These are phyloP conservation scores for Isoetes engelmannii DNA, from an alignment of 83 land plant species.

Conservation along the genomic window DNA sequence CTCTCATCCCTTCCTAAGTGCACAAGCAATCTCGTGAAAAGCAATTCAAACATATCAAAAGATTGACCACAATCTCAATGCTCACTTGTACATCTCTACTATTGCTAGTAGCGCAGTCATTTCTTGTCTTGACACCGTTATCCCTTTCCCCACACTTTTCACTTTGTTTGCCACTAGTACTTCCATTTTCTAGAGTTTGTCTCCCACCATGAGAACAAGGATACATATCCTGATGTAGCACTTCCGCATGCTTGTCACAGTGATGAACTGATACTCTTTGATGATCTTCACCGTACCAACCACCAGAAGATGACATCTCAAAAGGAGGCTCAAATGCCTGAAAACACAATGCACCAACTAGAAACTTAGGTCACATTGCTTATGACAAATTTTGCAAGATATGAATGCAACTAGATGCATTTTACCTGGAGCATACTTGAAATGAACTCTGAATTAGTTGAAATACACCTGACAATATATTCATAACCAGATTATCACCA, in stretches of 20 bases:
- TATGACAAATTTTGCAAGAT: not conserved
- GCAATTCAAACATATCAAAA: no score
- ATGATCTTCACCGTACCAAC: slow-evolving; percentile 8
- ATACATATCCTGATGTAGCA: not conserved
- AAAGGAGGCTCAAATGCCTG: slow-evolving; percentile 89
- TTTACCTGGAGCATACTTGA: slow-evolving; percentile 76
- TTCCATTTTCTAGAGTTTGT: not conserved
- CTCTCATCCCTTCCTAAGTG: no score
- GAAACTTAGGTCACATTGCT: not conserved
- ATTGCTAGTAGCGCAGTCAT: not conserved
- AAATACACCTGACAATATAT: slow-evolving; percentile 57
- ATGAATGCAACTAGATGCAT: slow-evolving; percentile 2
- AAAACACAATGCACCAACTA: slow-evolving; percentile 5
- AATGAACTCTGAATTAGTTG: slow-evolving; percentile 52
- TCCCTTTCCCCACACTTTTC: slow-evolving; percentile 9
- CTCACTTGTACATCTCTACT: no score
- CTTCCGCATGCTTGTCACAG: not conserved
- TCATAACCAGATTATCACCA: not conserved
- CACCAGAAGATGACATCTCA: slow-evolving; percentile 43
- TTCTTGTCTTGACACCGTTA: slow-evolving; percentile 5
- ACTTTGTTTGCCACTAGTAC: not conserved
- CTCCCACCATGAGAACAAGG: not conserved
- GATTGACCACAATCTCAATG: no score
- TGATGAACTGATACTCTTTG: slow-evolving; percentile 7
- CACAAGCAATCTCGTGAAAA: no score